Evolutionary conservation across 1,139 yeast species (phyloP), one percentile per base, ranked within the genome.

Genomic region (Sugiyamaella grinbergsii): DNA sequence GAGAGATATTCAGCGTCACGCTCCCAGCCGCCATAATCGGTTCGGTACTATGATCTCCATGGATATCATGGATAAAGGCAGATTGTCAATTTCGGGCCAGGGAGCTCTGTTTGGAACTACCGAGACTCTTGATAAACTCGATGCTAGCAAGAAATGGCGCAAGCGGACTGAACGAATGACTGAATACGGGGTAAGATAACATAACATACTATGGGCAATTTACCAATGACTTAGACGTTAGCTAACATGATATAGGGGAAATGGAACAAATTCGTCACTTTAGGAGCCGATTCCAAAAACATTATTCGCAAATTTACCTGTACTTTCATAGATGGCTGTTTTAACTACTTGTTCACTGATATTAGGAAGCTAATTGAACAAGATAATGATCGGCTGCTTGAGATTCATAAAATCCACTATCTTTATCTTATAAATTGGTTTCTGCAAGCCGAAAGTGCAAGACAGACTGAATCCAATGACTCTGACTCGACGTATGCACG

Each of bases 11-110:
- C 58, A 47, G 34, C 54, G 57, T 40, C 43, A 56, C n/a, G 80
- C 80, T 37, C 73, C 77, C 15, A 79, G 91, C 0, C 77, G 98
- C 49, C 98, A 93, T 64, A 93, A 95, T 3, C 76, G 96, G 39
- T 93, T 93, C 71, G 98, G 98, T 1, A 83, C 98, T 0, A 72
- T 91, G 58, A 68, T 90, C 8, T 83, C 95, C 1, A 75, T 90
- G 26, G 80, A 83, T 54, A 77, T 81, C 23, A 74, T 77, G 11
- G 79, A 78, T 51, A 75, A 77, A 53, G 79, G 77, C 6, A 74
- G 85, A 41, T 71, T 87, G 23, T 80, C 88, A 13, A 80, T 89
- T 0, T 81, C 95, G 0, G 96, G 96, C 3, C 91, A 87, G 57
- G 81, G 80, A 55, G 88, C 84, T 1, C 64, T 85, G 7, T 62